Conservation (phyloP, 2,329 filamentous ascomycete genomes). For the Pseudogymnoascus verrucosus region DNA sequence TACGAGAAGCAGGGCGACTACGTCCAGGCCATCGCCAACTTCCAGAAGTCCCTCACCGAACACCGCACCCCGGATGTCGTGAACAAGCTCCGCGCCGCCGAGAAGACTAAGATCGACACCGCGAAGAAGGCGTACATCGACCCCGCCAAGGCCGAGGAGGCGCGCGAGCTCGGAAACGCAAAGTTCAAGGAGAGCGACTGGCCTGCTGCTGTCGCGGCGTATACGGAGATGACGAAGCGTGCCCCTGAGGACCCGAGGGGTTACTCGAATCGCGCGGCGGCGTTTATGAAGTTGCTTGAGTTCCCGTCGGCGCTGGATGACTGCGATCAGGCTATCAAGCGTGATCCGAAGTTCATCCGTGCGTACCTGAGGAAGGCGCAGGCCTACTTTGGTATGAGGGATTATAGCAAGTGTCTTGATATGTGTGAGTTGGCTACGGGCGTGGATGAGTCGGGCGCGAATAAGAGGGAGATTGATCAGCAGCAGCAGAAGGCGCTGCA, state of each 20-base stretch:
- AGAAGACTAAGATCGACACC: conserved; percentile 74
- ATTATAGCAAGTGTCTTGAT: conserved; percentile 92
- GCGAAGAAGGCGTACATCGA: conserved; percentile 78
- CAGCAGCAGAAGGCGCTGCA: conserved; percentile 88
- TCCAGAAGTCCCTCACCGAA: conserved; percentile 89
- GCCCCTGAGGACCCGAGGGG: conserved; percentile 86
- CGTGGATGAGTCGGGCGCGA: conserved; percentile 64
- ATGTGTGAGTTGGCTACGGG: conserved; percentile 72
- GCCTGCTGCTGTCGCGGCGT: conserved; percentile 89
- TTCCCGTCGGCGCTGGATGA: conserved; percentile 91
- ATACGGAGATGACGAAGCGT: conserved; percentile 94
- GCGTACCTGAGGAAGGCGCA: conserved; percentile 96
- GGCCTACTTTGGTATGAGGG: conserved; percentile 93
- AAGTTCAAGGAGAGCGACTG: conserved; percentile 97
- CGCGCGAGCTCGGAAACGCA: conserved; percentile 86
- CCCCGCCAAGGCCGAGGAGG: conserved; percentile 87
- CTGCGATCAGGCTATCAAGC: conserved; percentile 85
- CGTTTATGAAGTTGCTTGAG: conserved; percentile 91
- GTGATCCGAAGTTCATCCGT: conserved; percentile 84
- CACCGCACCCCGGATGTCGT: conserved; percentile 93
- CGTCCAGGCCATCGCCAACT: conserved; percentile 73
- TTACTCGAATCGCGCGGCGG: conserved; percentile 94
- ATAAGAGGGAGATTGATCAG: conserved; percentile 83
- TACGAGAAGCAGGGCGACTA: conserved; percentile 87
- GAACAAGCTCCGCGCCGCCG: conserved; percentile 80